Base-by-base conservation (phyloP, 2,329 filamentous ascomycete genomes). In the Chrysosporium keratinophilum region DNA sequence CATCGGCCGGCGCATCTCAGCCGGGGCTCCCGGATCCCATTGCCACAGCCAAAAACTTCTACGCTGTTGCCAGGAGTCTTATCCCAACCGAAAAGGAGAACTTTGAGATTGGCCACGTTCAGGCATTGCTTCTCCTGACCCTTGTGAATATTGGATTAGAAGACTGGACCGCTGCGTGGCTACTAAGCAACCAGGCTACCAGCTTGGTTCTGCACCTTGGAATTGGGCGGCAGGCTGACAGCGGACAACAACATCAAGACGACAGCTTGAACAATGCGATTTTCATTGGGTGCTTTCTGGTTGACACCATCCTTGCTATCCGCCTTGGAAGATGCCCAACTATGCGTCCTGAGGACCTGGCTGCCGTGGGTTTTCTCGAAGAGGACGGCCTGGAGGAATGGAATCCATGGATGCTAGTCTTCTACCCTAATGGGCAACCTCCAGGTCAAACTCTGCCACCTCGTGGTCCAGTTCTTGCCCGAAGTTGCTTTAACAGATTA, bases 381-480 rank as follows among this genome's bases (percentile, higher is more conserved):
- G 82, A 86, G 64, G 81, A 85, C 60, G 82, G 82, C 1, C 69
- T 84, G 17, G 85, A 88, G 62, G 84, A 88, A 68, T 88, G 84
- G 84, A 81, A 85, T 59, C 80, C 82, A 1, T 88, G 85, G 85
- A 74, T 75, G 15, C 78, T 81, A 23, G 73, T 74, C 56, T 39
- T 52, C 4, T 42, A 43, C 19, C 33, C 49, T 9, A 50, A 43
- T 23, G 66, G 69, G 58, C 68, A 70, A 40, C 63, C 66, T 19
- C 61, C 61, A 2, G 59, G 61, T 23, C 60, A 64, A 5, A 14
- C n/a, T 15, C 19, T 53, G 14, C 68, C 69, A 52, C 64, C 65
- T 35, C 65, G 66, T 15, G 67, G 69, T 10, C 71, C 70, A 3
- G 67, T 75, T 11, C 69, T 75, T 43, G 69, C 72, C 4, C 62